These are phyloP conservation scores for Podaxis sp. DNA, from an alignment of 768 basidiomycete genomes.

Conservation along the genomic window DNA sequence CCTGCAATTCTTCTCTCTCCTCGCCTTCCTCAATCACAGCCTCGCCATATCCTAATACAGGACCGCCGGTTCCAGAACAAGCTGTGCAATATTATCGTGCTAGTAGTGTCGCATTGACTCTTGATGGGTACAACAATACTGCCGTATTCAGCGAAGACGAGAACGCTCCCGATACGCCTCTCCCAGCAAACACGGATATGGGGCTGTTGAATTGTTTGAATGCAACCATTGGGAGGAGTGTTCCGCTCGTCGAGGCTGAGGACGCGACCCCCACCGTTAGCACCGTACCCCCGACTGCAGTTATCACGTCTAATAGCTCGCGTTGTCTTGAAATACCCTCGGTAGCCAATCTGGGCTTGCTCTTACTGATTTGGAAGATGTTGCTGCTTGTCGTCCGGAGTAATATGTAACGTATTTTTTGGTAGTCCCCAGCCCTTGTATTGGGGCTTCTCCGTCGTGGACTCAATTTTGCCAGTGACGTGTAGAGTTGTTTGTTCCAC, in stretches of 20 bases:
- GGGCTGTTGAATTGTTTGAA: constrained; percentile 58
- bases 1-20: constrained; percentile 26
- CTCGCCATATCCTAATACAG: constrained; percentile 14
- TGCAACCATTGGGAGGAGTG: constrained; percentile 53
- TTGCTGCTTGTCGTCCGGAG: no score
- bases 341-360: no score
- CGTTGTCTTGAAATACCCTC: no score
- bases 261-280: no score
- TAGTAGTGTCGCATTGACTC: constrained; percentile 56
- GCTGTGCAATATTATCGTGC: constrained; percentile 67
- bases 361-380: no score
- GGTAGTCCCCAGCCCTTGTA: no score
- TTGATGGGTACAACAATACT: constrained; percentile 69
- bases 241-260: constrained; percentile 45
- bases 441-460: no score
- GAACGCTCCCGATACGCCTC: constrained; percentile 41
- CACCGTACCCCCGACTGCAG: no score
- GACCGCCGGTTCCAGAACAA: constrained; percentile 43
- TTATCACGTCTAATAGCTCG: no score
- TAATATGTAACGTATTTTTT: no score
- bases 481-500: no score
- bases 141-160: constrained; percentile 38
- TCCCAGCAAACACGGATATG: constrained; percentile 50
- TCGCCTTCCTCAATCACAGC: constrained; percentile 31
- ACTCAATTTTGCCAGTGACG: no score